These are phyloP conservation scores for Lactarius trivialis DNA, from an alignment of 768 basidiomycete species.

Conservation along the genomic window DNA sequence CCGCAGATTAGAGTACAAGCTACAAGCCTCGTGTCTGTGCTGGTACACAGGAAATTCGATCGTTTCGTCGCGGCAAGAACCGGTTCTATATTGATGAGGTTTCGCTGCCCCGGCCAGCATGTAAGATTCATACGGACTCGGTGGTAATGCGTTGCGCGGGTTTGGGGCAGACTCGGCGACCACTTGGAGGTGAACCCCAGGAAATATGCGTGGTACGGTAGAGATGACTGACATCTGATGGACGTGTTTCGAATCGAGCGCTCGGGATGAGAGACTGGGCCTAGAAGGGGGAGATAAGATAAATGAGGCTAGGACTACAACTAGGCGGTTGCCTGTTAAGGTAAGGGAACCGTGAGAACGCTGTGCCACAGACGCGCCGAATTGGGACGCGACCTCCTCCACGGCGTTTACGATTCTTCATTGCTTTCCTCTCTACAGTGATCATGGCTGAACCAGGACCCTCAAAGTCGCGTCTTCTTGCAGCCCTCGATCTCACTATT, in stretches of 20 bases:
- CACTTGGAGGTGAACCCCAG: neutral
- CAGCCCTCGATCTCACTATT: slow-evolving; percentile 19
- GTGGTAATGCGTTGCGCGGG: neutral
- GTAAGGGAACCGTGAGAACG: neutral
- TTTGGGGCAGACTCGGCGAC: neutral
- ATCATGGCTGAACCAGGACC: slow-evolving; percentile 7
- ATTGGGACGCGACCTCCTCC: neutral
- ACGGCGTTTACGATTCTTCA: neutral
- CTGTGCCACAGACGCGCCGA: slow-evolving; percentile 9
- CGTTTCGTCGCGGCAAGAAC: neutral
- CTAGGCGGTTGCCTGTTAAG: slow-evolving; percentile 2
- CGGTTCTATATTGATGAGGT: neutral
- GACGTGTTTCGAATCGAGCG: neutral
- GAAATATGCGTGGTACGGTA: neutral
- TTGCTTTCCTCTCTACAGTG: neutral
- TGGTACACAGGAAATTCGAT: neutral
- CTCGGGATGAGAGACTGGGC: neutral
- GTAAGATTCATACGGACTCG: neutral
- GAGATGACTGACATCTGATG: neutral
- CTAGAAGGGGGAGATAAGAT: neutral
- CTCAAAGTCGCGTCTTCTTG: slow-evolving; percentile 21
- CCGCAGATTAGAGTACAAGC: slow-evolving; percentile 24
- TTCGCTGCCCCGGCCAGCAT: neutral
- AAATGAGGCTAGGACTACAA: neutral
- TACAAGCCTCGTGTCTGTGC: neutral